Conservation (phyloP, 345 rosid genomes). For the Gossypium sturtianum region DNA sequence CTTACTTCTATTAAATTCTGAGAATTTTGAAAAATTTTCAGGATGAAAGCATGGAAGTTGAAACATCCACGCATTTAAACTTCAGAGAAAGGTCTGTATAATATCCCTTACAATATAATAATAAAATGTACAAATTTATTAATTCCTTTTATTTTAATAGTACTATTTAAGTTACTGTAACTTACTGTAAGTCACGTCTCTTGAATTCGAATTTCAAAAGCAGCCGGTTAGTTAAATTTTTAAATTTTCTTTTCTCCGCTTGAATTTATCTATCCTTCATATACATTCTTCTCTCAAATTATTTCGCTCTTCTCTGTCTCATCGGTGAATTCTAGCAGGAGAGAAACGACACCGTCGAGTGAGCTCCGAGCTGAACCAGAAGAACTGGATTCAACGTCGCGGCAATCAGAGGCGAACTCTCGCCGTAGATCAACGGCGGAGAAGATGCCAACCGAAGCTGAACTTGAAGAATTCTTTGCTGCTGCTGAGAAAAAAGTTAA, state of each 20-base stretch:
- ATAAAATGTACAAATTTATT: neutral
- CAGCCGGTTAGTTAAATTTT: slow-evolving; percentile 13
- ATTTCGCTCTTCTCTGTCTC: neutral
- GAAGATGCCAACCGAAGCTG: slow-evolving; percentile 41
- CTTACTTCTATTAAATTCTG: slow-evolving; percentile 17
- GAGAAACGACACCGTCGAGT: slow-evolving; percentile 38
- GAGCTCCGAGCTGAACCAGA: slow-evolving; percentile 27
- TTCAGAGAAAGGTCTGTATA: slow-evolving; percentile 34
- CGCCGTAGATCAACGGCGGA: slow-evolving; percentile 29
- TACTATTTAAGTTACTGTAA: slow-evolving; percentile 3
- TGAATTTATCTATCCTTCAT: neutral
- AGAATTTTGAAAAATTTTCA: slow-evolving; percentile 17
- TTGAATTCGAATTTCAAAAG: slow-evolving; percentile 27
- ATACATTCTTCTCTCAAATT: neutral
- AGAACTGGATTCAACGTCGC: slow-evolving; percentile 30
- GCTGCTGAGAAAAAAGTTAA: slow-evolving; percentile 46
- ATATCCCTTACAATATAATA: neutral
- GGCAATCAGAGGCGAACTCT: slow-evolving; percentile 32
- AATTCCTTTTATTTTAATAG: neutral
- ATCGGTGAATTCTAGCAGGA: slow-evolving; percentile 13
- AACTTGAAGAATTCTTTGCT: slow-evolving; percentile 66
- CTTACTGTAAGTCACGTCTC: neutral
- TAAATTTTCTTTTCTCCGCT: neutral
- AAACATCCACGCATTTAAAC: slow-evolving; percentile 42
- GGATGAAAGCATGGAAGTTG: slow-evolving; percentile 47